These are phyloP conservation scores for Fennellomyces sp. DNA, from an alignment of 371 early-diverging fungal species.

Conservation along the genomic window DNA sequence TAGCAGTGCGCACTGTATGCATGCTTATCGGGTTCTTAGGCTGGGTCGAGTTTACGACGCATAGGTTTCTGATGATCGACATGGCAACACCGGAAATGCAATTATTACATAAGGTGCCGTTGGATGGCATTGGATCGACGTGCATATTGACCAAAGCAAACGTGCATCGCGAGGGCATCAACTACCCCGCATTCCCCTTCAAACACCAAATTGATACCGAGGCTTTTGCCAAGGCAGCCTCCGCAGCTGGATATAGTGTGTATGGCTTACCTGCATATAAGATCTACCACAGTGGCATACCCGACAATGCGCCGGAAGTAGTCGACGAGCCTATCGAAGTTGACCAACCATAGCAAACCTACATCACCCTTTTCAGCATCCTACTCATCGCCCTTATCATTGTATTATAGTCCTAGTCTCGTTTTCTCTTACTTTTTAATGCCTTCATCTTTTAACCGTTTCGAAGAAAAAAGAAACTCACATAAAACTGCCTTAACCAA, in stretches of 20 bases:
- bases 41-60: constrained; percentile 30
- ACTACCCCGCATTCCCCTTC: constrained; percentile 61
- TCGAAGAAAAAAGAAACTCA: too few species aligned
- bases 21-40: too few species aligned
- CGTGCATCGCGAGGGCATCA: constrained; percentile 69
- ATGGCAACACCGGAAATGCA: constrained; percentile 23
- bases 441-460: too few species aligned
- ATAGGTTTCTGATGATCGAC: constrained; percentile 47
- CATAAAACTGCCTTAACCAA: too few species aligned
- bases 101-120: constrained; percentile 33
- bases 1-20: too few species aligned
- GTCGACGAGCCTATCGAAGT: too few species aligned
- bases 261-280: constrained; percentile 60
- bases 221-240: constrained; percentile 73
- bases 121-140: constrained; percentile 71
- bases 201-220: constrained; percentile 73
- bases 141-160: constrained; percentile 63
- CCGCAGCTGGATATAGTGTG: constrained; percentile 57
- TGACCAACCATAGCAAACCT: too few species aligned
- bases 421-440: too few species aligned
- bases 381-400: too few species aligned
- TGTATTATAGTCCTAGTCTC: too few species aligned
- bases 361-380: too few species aligned
- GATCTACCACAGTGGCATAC: constrained; percentile 27
- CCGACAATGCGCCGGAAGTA: constrained; percentile 9